A percentile compares a stretch with the other conserved stretches of the same genome.
phyloP scores from a whole-genome alignment of 179 eudicot species.

The Spergularia azorica region DNA sequence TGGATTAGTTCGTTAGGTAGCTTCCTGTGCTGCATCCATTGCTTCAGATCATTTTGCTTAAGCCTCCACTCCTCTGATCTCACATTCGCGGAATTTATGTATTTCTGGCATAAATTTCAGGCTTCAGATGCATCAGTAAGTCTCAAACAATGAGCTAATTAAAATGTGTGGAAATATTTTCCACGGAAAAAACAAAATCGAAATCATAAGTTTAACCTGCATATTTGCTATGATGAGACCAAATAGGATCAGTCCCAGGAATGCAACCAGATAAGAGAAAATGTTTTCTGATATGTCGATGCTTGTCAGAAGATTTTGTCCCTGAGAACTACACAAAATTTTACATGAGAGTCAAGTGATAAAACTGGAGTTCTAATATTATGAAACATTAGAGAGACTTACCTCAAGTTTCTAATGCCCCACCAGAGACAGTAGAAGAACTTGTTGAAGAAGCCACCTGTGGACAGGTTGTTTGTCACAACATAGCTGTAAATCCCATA shows the following conservation, averaged over 20 bases:
- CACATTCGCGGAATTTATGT: constrained; percentile 56
- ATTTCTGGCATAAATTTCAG: constrained; percentile 40
- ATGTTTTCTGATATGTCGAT: constrained; percentile 57
- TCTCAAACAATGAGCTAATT: too few species aligned
- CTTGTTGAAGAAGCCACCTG: constrained; percentile 48
- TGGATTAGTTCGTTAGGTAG: constrained; percentile 65
- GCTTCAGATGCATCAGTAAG: neutral
- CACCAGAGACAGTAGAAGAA: constrained; percentile 85
- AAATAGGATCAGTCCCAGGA: constrained; percentile 57
- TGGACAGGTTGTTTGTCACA: constrained; percentile 43
- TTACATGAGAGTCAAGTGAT: too few species aligned
- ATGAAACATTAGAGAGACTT: neutral
- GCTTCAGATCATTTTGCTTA: constrained; percentile 67
- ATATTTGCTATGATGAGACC: constrained; percentile 74
- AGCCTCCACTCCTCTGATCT: constrained; percentile 78
- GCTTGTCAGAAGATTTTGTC: constrained; percentile 63
- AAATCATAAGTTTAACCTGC: constrained; percentile 44
- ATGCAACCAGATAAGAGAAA: constrained; percentile 52
- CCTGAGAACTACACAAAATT: constrained; percentile 49
- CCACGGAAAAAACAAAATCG: neutral
- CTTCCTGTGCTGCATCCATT: constrained; percentile 84
- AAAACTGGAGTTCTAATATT: too few species aligned
- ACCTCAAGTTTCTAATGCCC: constrained; percentile 83
- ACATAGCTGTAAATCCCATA: constrained; percentile 66
- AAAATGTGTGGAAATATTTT: too few species aligned